Base-by-base conservation (phyloP, 768 basidiomycete genomes). In the Tricholoma hemisulphureum region DNA sequence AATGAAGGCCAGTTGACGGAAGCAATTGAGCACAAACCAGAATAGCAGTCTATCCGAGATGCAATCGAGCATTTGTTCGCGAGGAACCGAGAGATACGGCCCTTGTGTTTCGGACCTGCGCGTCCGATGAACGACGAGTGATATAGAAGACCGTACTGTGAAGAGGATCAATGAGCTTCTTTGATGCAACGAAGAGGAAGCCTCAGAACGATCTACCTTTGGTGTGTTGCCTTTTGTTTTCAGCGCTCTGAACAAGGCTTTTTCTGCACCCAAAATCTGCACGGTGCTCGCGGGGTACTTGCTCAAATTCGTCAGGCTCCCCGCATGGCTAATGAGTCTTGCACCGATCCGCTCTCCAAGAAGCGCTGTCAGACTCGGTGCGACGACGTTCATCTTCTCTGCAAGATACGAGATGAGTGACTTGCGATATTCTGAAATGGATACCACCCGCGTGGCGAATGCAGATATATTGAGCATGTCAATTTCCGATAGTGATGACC, bases 151-250 rank as follows among this genome's bases (percentile, higher is more conserved):
- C 96, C 96, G 67, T 98, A 98, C 92, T 98, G 69, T 5, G 48
- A 2, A 20, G 14, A 41, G 14, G 26, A 9, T n/a, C 49, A 21
- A 35, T 56, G n/a, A 53, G 18, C 37, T 23, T 23, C 35, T 50
- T 32, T 24, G 5, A 35, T 53, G 31, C 51, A 48, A 20, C 13
- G 50, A 53, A 37, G 39, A 34, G 28, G 41, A 50, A 55, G 28
- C 16, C 28, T 34, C 21, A 51, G 13, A 37, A 31, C 16, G 21
- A 39, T 73, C 53, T 63, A 93, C 93, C 80, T 97, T 97, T 39
- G 96, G 95, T 0, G 96, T 99, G 72, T 98, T 98, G 14, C 96
- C 96, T 75, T 98, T 98, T 29, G 96, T 98, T 80, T 98, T 98
- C 68, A 98, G 79, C 0, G 96, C 96, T 55, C 96, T 80, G 84